Evolutionary conservation across 345 rosid species (phyloP).

Genomic region (Gossypium anomalum): DNA sequence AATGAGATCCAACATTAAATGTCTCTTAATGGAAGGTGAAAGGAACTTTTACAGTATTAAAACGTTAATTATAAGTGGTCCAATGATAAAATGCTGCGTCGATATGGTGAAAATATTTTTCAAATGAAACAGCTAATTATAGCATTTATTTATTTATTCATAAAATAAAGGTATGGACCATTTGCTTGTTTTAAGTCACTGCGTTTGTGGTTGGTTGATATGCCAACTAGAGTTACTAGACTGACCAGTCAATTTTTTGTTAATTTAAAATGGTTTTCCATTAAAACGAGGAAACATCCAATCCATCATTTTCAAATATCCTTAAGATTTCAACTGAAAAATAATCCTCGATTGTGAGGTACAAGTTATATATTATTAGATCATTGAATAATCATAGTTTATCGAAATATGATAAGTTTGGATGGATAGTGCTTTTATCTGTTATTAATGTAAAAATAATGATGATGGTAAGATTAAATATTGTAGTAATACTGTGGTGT

Average conservation of each 20-base stretch:
- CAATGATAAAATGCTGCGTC: too few species aligned
- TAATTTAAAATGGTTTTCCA: neutral
- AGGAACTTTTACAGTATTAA: too few species aligned
- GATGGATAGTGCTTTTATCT: fast-evolving
- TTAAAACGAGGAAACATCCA: neutral
- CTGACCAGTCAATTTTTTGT: neutral
- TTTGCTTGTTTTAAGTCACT: neutral
- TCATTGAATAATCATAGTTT: too few species aligned
- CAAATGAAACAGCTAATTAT: too few species aligned
- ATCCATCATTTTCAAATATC: neutral
- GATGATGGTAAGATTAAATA: fast-evolving
- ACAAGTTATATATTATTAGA: neutral
- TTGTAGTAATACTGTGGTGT: fast-evolving
- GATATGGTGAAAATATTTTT: too few species aligned
- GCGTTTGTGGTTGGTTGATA: neutral
- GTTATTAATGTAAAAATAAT: too few species aligned
- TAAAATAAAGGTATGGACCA: neutral
- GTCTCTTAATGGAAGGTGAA: too few species aligned
- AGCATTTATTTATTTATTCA: too few species aligned
- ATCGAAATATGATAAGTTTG: fast-evolving
- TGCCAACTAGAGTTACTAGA: neutral
- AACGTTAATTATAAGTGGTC: too few species aligned
- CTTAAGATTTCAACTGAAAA: neutral
- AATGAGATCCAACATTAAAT: too few species aligned
- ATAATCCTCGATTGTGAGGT: neutral